Conservation (phyloP, 2,329 filamentous ascomycete genomes). For the Cordyceps javanica region DNA sequence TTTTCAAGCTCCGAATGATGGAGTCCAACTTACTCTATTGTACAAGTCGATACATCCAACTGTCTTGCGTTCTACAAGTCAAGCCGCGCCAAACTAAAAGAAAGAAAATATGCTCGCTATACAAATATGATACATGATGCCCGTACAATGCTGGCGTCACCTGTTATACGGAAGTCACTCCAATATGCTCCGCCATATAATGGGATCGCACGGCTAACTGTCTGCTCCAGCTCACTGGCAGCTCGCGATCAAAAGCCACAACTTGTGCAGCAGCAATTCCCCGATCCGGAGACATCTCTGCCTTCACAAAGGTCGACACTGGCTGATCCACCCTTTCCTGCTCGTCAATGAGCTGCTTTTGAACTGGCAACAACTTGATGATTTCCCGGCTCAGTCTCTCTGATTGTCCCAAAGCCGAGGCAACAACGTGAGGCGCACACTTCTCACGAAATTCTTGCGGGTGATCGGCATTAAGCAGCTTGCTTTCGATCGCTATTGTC, state of each 20-base stretch:
- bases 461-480: slow-evolving; percentile 27
- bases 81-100: neutral
- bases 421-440: slow-evolving; percentile 24
- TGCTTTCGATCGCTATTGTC: slow-evolving; percentile 28
- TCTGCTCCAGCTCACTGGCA: neutral
- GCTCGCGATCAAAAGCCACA: neutral
- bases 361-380: slow-evolving; percentile 7
- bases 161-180: neutral
- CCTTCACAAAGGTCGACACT: neutral
- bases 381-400: slow-evolving; percentile 20
- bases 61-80: no score
- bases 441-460: slow-evolving; percentile 22
- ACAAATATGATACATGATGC: neutral
- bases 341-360: neutral
- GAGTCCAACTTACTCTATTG: no score
- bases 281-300: neutral
- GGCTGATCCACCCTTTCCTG: neutral
- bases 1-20: no score
- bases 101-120: slow-evolving; percentile 3
- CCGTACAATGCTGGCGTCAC: neutral
- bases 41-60: no score
- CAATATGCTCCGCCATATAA: neutral
- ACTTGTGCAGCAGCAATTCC: neutral
- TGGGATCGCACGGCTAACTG: neutral
- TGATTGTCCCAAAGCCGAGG: slow-evolving; percentile 17